Base-by-base conservation (phyloP, 345 rosid genomes). In the Moricandia arvensis region DNA sequence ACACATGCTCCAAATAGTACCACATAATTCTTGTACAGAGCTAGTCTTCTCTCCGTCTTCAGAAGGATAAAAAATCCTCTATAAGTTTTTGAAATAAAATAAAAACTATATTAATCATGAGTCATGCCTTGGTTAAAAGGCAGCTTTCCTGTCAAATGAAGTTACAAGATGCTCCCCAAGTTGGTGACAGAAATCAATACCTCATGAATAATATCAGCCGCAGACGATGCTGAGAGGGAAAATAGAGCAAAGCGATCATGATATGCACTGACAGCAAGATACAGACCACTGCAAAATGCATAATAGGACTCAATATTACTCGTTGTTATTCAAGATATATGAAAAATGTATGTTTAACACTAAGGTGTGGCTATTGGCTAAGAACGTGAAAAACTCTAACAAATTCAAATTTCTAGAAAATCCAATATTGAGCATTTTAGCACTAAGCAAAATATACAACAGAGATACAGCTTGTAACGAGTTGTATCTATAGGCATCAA, bases 1-100 rank as follows among this genome's bases (percentile, higher is more conserved):
- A 85, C 98, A 90, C 91, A 95, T 89, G 89, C 98, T 89, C 99
- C 99, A 95, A 78, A 95, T 90, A 76, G 98, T 88, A 75, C 99
- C 98, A 79, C 83, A 74, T 76, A 87, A 77, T 31, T 79, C 75
- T 83, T 85, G 82, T 82, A 49, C 53, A 29, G 76, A 75, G 68
- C 75, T 79, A 35, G 27, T 70, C 66, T 64, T 82, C 59, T 71
- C 86, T 69, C 87, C 88, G 66, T 75, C 83, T 75, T 89, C 96
- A 72, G 92, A 82, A 76, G 99, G 93, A 87, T 87, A 92, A 68
- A 60, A 80, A 77, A 90, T 83, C 84, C 80, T 86, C 99, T 92
- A 11, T 11, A 26, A 4, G 11, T 21, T 6, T 21, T 1, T 1
- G 24, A 57, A 24, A 8, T 4, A 24, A 11, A 5, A 7, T 7